Evolutionary conservation across 2,329 filamentous ascomycete species (phyloP), one percentile per base, ranked within the genome.

Genomic region (Parastagonospora avenae): DNA sequence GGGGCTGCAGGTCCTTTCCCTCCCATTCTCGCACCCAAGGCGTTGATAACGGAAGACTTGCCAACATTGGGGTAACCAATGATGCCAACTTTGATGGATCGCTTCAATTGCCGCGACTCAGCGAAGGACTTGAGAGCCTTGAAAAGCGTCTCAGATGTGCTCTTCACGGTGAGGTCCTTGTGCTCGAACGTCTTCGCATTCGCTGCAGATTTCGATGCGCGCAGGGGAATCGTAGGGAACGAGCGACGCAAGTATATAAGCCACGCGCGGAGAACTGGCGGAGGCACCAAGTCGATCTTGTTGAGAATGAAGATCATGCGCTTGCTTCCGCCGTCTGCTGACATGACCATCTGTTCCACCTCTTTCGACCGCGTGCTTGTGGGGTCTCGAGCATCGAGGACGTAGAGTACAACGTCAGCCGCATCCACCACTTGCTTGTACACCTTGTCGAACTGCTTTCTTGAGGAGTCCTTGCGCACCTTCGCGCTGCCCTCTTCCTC

Each of bases 21-120:
- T 59, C 88, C 85, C 62, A 96, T 80, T 32, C 91, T 85, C 32
- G 89, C 86, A 15, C 91, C 88, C 48, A 97, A 85, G 12, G 92
- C 90, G 74, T 97, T 97, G 82, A 97, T 96, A 66, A 97, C 91
- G 43, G 92, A 96, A 27, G 91, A 96, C 80, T 97, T 97, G 71
- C 92, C 92, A 52, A 96, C 92, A 72, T 97, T 97, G 65, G 92
- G 92, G 74, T 96, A 97, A 27, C 92, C 92, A 63, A 97, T 95
- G 55, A 97, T 90, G 59, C 92, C 92, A 54, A 97, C 92, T 15
- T 90, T 92, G 65, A 96, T 86, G 46, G 92, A 88, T 48, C 92
- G 88, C 81, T 96, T 96, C 61, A 97, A 80, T 71, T 95, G 88
- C 65, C 90, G 89, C 54, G 84, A 84, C 50, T 90, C 88, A 8